Evolutionary conservation across 2,329 filamentous ascomycete genomes (phyloP), one percentile per base, ranked within the genome.

Genomic region (Davidsoniella neocaledoniae): DNA sequence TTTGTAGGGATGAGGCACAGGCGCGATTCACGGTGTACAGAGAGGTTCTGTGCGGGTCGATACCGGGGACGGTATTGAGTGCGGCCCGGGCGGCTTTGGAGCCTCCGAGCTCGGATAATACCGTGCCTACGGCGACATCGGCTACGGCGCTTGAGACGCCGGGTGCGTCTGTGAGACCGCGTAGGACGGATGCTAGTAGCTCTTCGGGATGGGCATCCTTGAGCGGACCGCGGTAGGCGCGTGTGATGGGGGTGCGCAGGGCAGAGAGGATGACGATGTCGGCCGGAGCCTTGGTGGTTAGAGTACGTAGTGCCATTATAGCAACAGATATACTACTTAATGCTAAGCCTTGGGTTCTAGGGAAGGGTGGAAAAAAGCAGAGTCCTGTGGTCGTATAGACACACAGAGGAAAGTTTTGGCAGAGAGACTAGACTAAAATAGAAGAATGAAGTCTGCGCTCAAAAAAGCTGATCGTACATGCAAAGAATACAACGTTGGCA

Each of bases 251-350:
- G 23, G 90, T 95, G 50, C 91, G 84, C 59, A 88, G 72, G 25
- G 90, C 88, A 53, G 93, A 77, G 8, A 91, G 96, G 62, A 96
- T 94, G 63, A 98, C 91, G 49, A 98, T 75, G 70, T 98, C 91
- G 8, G 46, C 25, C 10, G 46, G 46, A 25, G 39, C 26, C 33
- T 49, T 49, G 14, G 46, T 23, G 8, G 46, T 43, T n/a, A 49
- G 46, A 38, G 46, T 26, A 10, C 46, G 46, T 2, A 49, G 39
- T 7, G 46, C 21, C 46, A 49, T 49, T 26, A 17, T 33, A 21
- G 10, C 7, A 33, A 33, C 26, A 10, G 10, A 9, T 19, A 19
- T 38, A 2, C 36, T 33, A 10, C 26, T 33, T 33, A 2, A 6
- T 33, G 8, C 26, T 33, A 10, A 4, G 21, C 21, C 21, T 21